phyloP scores from a whole-genome alignment of 345 rosid genomes.

The Triadica sebifera region DNA sequence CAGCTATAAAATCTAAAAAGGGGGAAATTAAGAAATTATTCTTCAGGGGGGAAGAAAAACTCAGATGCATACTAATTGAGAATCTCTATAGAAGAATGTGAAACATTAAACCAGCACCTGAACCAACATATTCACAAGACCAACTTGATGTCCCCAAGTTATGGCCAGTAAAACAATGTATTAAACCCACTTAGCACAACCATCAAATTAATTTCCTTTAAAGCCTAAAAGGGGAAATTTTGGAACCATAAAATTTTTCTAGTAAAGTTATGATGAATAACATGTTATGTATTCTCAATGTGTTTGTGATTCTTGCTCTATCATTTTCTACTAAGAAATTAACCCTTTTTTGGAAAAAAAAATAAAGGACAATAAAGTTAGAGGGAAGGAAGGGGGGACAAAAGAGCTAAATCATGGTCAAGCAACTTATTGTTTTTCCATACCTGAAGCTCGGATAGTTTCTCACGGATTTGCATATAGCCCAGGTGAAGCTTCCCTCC shows the following conservation, averaged over 20 bases:
- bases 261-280: neutral
- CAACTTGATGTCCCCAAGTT: constrained; percentile 31
- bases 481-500: constrained; percentile 99
- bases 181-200: constrained; percentile 21
- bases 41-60: constrained; percentile 47
- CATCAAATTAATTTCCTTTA: neutral
- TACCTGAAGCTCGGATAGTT: constrained; percentile 91
- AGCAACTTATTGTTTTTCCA: constrained; percentile 7
- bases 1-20: constrained; percentile 15
- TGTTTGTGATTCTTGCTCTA: constrained; percentile 1
- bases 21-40: constrained; percentile 16
- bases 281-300: neutral
- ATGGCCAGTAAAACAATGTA: constrained; percentile 10
- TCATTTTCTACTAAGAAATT: neutral
- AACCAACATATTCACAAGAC: constrained; percentile 55
- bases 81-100: constrained; percentile 50
- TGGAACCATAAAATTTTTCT: no score
- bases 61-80: constrained; percentile 50
- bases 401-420: neutral
- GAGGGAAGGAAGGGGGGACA: no score
- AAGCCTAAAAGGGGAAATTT: neutral
- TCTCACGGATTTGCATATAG: constrained; percentile 95
- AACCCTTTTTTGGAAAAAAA: no score
- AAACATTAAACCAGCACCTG: constrained; percentile 62
- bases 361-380: no score